Base-by-base conservation (phyloP, 2,329 filamentous ascomycete genomes). In the Paraconiothyrium brasiliense region DNA sequence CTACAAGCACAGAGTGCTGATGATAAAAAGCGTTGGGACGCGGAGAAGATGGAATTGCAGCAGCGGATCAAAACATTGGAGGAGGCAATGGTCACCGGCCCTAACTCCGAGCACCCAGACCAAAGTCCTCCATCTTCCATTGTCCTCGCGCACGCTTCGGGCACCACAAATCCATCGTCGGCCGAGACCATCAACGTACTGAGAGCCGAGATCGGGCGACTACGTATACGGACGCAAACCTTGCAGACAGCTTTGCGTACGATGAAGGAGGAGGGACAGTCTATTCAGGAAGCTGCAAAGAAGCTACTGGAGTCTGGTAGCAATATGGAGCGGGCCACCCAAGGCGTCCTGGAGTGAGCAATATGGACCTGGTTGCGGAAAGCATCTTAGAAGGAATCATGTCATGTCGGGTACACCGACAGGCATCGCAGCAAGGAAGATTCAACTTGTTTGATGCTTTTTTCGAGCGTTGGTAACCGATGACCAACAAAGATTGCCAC, bases 1-100 rank as follows among this genome's bases (percentile, higher is more conserved):
- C 68, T 85, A 22, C 82, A 85, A 62, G 75, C 74, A 1, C 79
- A 82, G 64, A 72, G 77, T 44, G 77, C 78, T 1, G 78, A 79
- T 11, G 82, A 84, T 52, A 78, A 76, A 59, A 79, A 78, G 59
- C 74, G 73, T 37, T 81, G 82, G 73, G 76, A 76, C 9, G 66
- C 69, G 4, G 82, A 84, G 58, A 79, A 76, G 57, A 61, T 67
- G 14, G 71, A 72, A 39, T 64, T 84, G 43, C 71, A 78, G 46
- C 68, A 72, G 46, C 68, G 74, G 32, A 75, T 81, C 54, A 70
- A 67, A 41, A 63, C 75, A n/a, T 67, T 81, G 32, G 78, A 80
- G 66, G 70, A 71, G 57, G 71, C 71, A 22, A 73, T 76, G 72
- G 70, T 73, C 11, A 69, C 61, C 16, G 70, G 70, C 11, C 60